These are phyloP conservation scores for Wickerhamomyces sydowiorum DNA, from an alignment of 805 yeast genomes.

Conservation along the genomic window DNA sequence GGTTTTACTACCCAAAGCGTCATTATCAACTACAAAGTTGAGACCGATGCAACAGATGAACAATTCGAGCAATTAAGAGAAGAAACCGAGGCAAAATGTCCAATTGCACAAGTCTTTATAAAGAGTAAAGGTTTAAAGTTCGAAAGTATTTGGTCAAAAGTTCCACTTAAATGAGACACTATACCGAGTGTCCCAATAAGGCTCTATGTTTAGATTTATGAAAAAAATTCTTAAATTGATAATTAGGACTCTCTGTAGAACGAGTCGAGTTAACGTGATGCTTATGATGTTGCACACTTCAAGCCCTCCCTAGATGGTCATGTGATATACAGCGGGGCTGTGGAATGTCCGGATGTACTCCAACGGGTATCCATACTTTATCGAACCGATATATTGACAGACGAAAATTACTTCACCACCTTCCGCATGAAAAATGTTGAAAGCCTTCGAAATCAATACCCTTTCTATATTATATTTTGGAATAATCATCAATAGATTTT, in stretches of 20 bases:
- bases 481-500: background rate
- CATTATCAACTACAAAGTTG: background rate
- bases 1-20: background rate
- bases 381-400: too few species aligned
- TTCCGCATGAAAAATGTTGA: background rate
- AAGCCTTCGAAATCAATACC: background rate
- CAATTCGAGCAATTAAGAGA: background rate
- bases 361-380: too few species aligned
- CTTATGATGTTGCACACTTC: too few species aligned
- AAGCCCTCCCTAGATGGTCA: too few species aligned
- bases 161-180: background rate
- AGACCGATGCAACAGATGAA: background rate
- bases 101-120: background rate
- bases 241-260: too few species aligned
- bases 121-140: background rate
- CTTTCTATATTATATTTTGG: background rate
- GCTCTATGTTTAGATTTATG: too few species aligned
- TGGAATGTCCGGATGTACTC: too few species aligned
- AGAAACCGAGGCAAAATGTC: background rate
- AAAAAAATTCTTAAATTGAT: too few species aligned
- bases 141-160: background rate
- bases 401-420: too few species aligned
- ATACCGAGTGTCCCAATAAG: too few species aligned
- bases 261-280: too few species aligned
- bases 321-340: too few species aligned